phyloP scores from a whole-genome alignment of 805 yeast species.

The Wickerhamiella cacticola region DNA sequence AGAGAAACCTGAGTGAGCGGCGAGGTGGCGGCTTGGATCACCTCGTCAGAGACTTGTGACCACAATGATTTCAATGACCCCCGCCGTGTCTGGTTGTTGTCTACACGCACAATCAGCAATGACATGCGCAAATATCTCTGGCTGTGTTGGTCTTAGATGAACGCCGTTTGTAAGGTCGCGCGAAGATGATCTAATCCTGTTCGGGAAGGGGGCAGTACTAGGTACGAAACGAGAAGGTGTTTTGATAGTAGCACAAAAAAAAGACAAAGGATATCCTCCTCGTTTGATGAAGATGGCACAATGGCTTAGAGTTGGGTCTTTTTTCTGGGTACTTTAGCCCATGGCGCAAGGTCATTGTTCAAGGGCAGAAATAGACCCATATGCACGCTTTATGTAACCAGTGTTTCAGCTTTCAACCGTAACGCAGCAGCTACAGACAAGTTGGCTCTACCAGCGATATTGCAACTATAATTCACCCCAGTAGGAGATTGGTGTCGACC shows the following conservation, averaged over 20 bases:
- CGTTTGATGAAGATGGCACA: too few species aligned
- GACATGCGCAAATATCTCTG: constrained; percentile 5
- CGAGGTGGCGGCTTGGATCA: constrained; percentile 2
- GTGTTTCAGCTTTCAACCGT: constrained; percentile 2
- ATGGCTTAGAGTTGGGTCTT: too few species aligned
- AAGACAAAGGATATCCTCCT: too few species aligned
- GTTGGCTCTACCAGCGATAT: not conserved
- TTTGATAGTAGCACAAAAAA: too few species aligned
- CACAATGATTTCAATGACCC: constrained; percentile 10
- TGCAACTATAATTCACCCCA: not conserved
- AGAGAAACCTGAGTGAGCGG: constrained; percentile 11
- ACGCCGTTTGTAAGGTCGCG: constrained; percentile 1
- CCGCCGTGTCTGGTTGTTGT: constrained; percentile 8
- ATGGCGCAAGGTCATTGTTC: not conserved
- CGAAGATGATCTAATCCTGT: not conserved
- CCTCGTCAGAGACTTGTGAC: constrained; percentile 2
- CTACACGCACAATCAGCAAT: constrained; percentile 9
- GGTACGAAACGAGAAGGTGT: too few species aligned
- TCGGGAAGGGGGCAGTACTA: too few species aligned
- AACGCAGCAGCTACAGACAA: constrained; percentile 1
- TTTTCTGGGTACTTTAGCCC: not conserved
- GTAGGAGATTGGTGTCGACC: not conserved
- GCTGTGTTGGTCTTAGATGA: not conserved
- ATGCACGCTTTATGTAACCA: not conserved
- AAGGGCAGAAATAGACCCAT: not conserved